Evolutionary conservation across 768 basidiomycete species (phyloP).

Genomic region (Russula sp.): DNA sequence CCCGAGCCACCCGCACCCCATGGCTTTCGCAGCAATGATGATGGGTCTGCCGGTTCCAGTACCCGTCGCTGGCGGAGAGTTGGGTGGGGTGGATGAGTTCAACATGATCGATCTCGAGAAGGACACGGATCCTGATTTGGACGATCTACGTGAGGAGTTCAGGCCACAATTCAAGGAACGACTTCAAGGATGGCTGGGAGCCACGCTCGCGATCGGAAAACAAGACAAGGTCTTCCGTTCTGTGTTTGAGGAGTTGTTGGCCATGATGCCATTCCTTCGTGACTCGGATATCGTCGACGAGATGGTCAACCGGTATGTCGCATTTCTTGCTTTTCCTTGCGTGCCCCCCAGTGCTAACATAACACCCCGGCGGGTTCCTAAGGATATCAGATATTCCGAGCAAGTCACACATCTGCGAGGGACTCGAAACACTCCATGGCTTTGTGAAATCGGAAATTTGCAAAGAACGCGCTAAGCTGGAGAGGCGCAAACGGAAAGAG

Average conservation of each 20-base stretch:
- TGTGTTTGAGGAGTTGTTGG: constrained; percentile 46
- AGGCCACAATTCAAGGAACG: constrained; percentile 54
- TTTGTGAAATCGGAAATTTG: constrained; percentile 51
- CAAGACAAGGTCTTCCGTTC: constrained; percentile 40
- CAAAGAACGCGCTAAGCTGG: constrained; percentile 33
- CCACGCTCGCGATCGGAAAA: constrained; percentile 42
- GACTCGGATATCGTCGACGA: constrained; percentile 52
- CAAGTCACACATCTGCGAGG: constrained; percentile 52
- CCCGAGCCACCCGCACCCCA: constrained; percentile 43
- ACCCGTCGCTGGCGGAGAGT: constrained; percentile 40
- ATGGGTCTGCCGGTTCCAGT: constrained; percentile 46
- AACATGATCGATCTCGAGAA: constrained; percentile 52
- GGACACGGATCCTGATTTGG: constrained; percentile 50
- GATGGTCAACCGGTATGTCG: constrained; percentile 51
- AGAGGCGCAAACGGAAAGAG: constrained; percentile 9
- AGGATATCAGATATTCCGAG: constrained; percentile 56
- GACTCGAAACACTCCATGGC: constrained; percentile 47
- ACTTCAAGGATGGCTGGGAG: constrained; percentile 56
- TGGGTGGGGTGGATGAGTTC: constrained; percentile 47
- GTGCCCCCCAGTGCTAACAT: neutral
- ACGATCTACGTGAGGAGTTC: constrained; percentile 60
- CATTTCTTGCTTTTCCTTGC: neutral
- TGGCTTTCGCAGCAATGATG: constrained; percentile 66
- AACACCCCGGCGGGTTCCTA: neutral
- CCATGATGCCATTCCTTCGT: constrained; percentile 57